Percentiles rank a stretch among this genome's conserved stretches.
phyloP scores from a whole-genome alignment of 495 filamentous ascomycete species.

The Aspergillus diversus region DNA sequence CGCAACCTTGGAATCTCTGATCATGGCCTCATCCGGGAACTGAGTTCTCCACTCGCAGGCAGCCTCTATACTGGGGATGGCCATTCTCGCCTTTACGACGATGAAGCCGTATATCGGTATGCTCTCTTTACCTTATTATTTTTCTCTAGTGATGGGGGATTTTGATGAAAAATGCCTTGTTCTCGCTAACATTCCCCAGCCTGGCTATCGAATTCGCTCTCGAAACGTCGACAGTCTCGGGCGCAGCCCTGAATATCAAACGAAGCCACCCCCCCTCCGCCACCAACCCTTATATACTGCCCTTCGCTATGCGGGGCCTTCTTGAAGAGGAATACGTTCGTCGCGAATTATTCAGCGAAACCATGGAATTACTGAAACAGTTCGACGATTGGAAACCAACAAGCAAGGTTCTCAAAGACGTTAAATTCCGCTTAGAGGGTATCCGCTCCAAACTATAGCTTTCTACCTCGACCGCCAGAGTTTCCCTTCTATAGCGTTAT shows the following conservation, averaged over 20 bases:
- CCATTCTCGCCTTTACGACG: conserved; percentile 91
- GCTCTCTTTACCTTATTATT: conserved; percentile 26
- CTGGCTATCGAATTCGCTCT: conserved; percentile 84
- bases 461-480: not conserved
- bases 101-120: conserved; percentile 84
- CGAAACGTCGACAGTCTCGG: conserved; percentile 71
- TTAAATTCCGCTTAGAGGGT: conserved; percentile 92
- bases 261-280: conserved; percentile 53
- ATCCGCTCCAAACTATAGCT: conserved; percentile 78
- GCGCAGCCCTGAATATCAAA: conserved; percentile 54
- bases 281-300: conserved; percentile 84
- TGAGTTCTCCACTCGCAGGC: conserved; percentile 85
- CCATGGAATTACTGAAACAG: conserved; percentile 74
- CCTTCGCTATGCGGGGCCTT: conserved; percentile 91
- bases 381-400: conserved; percentile 94
- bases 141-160: not conserved
- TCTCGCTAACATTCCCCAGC: conserved; percentile 43
- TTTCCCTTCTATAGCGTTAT: not conserved
- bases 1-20: conserved; percentile 91
- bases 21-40: conserved; percentile 89
- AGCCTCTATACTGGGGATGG: conserved; percentile 91
- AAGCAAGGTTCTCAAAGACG: conserved; percentile 90
- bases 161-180: not conserved
- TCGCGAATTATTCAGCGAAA: conserved; percentile 74
- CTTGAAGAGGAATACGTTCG: conserved; percentile 92